Base-by-base conservation (phyloP, 108 stramenopile species). In the Conticribra weissflogii region DNA sequence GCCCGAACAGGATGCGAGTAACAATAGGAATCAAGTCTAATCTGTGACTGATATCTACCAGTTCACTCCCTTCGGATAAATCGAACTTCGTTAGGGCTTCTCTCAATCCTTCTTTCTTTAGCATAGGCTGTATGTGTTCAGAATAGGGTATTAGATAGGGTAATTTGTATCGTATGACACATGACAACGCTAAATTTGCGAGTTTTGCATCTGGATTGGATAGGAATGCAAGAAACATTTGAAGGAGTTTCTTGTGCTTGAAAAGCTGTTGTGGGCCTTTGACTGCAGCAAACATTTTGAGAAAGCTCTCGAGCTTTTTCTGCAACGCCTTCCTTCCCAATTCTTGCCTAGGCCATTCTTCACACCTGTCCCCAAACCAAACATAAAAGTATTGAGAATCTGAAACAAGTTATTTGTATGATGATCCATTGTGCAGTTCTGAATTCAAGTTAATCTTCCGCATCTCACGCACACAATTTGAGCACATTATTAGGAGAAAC, bases 191-290 rank as follows among this genome's bases (percentile, higher is more conserved):
- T 24, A 86, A 63, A 44, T 83, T 70, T 32, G 85, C 84, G n/a
- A 93, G 59, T 22, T 29, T 56, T 32, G 70, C 30, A 62, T 93
- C 91, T 21, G 82, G 78, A 72, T 92, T 86, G 14, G 81, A 85
- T 3, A 96, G 65, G 53, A 88, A 78, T 4, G 79, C 70, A 19
- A 68, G 28, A 71, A 86, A 91, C 22, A 91, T 64, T 33, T 71
- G 56, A 3, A 84, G 72, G 3, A 93, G 81, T 16, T 82, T 30
- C 49, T 74, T 44, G 54, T 90, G 86, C 50, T 89, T 77, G 61
- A 83, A 66, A 21, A 96, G 80, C 71, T 96, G 95, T 45, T 89
- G 76, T 2, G 88, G 88, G 14, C 91, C 91, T 34, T 87, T 87
- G 16, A 94, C 83, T 9, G 79, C 82, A 30, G 85, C 74, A 55